These are phyloP conservation scores for Daedaleopsis sinensis DNA, from an alignment of 768 basidiomycete species.

Conservation along the genomic window DNA sequence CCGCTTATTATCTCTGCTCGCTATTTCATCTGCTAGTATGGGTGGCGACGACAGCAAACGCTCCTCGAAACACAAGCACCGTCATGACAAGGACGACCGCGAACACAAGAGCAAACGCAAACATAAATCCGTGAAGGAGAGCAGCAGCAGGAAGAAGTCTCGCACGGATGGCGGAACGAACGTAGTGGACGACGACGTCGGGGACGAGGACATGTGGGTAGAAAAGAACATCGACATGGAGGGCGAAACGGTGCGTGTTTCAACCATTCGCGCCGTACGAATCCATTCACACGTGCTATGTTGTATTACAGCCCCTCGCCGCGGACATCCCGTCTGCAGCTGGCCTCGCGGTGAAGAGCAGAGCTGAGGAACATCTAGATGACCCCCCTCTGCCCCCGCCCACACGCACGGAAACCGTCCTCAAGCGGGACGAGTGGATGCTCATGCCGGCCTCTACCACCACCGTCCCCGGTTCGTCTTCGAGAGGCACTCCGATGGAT, in stretches of 20 bases:
- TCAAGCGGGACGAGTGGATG: slow-evolving; percentile 92
- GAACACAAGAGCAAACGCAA: slow-evolving; percentile 59
- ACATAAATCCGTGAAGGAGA: slow-evolving; percentile 47
- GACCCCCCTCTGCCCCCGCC: slow-evolving; percentile 51
- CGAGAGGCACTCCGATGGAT: slow-evolving; percentile 34
- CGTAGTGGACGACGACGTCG: slow-evolving; percentile 71
- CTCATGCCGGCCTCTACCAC: slow-evolving; percentile 46
- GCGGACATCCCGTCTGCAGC: slow-evolving; percentile 78
- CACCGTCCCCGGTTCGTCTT: slow-evolving; percentile 27
- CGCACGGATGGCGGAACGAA: slow-evolving; percentile 42
- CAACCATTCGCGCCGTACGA: background rate
- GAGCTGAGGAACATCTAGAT: slow-evolving; percentile 48
- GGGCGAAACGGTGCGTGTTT: slow-evolving; percentile 65
- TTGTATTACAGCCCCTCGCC: slow-evolving; percentile 52
- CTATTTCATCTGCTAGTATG: slow-evolving; percentile 13
- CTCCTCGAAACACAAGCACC: slow-evolving; percentile 38
- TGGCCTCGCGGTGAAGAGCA: slow-evolving; percentile 69
- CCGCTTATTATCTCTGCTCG: background rate
- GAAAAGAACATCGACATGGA: slow-evolving; percentile 87
- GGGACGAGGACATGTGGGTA: slow-evolving; percentile 80
- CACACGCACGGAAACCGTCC: slow-evolving; percentile 46
- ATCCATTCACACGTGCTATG: background rate
- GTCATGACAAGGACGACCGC: slow-evolving; percentile 40
- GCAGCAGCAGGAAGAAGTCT: slow-evolving; percentile 35
- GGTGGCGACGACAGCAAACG: slow-evolving; percentile 22